These are phyloP conservation scores for Trichoderma gracile DNA, from an alignment of 2,329 filamentous ascomycete species.

Conservation along the genomic window DNA sequence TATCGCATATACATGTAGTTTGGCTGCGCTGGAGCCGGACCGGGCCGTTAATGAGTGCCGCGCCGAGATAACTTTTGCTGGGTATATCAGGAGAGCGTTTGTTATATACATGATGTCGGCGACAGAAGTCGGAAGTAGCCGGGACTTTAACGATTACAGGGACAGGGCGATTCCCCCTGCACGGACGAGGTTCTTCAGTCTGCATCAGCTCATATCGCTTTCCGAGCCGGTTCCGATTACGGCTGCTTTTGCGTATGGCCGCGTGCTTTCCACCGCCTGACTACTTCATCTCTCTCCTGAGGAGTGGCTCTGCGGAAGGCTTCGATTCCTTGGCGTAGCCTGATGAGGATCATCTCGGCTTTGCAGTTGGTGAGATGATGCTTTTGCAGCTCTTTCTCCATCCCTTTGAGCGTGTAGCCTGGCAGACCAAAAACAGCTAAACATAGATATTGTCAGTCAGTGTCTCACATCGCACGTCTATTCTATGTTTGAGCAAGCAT, in stretches of 20 bases:
- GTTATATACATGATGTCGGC: neutral
- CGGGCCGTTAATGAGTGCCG: neutral
- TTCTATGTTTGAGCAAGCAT: neutral
- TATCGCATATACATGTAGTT: neutral
- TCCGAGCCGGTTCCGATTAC: neutral
- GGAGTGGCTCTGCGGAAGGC: conserved; percentile 33
- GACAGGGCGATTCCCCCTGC: neutral
- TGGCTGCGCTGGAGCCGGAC: neutral
- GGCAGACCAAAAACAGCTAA: conserved; percentile 49
- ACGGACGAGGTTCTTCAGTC: neutral
- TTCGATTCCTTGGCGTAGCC: conserved; percentile 36
- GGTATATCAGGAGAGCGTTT: neutral
- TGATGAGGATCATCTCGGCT: conserved; percentile 39
- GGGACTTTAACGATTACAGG: neutral
- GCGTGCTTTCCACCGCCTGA: conserved; percentile 34
- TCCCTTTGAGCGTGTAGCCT: conserved; percentile 55
- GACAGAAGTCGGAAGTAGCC: neutral
- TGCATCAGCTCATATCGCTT: neutral
- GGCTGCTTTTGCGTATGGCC: neutral
- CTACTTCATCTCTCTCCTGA: conserved; percentile 30
- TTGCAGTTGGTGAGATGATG: conserved; percentile 38
- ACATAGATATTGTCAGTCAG: conserved; percentile 23
- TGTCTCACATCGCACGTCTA: neutral
- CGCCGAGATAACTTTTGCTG: neutral
- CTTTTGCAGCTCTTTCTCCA: conserved; percentile 50